A percentile compares a stretch with the other conserved stretches of the same genome.
These are phyloP conservation scores for Fusarium buharicum DNA, from an alignment of 2,329 filamentous ascomycete genomes.

Conservation along the genomic window DNA sequence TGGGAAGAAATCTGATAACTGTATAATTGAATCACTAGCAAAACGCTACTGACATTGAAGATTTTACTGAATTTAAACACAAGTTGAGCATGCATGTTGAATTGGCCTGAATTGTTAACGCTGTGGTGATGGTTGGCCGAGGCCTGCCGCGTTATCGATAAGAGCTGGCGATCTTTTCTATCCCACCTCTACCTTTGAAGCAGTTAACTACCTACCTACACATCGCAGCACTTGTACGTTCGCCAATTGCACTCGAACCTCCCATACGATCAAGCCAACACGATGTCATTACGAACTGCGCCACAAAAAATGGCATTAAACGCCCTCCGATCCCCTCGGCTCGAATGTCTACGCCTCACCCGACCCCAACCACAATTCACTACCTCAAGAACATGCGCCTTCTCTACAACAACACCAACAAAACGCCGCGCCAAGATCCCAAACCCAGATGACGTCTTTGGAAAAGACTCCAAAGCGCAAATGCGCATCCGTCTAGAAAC, in stretches of 20 bases:
- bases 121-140: background rate
- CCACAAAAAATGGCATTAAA: conserved; percentile 5
- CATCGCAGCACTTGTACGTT: background rate
- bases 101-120: background rate
- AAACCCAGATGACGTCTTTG: background rate
- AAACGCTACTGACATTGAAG: background rate
- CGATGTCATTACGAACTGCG: conserved; percentile 5
- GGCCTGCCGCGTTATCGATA: conserved; percentile 36
- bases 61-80: background rate
- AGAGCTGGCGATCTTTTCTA: conserved; percentile 14
- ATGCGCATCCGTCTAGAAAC: background rate
- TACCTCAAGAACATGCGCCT: conserved; percentile 7
- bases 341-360: conserved; percentile 4
- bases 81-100: no score
- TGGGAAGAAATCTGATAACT: conserved; percentile 28
- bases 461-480: background rate
- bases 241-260: background rate
- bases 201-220: background rate
- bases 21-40: conserved; percentile 34
- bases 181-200: background rate
- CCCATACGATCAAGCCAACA: background rate
- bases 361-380: conserved; percentile 1
- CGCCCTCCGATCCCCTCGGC: background rate
- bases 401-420: conserved; percentile 14
- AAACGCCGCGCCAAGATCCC: background rate